These are phyloP conservation scores for Physaria fendleri DNA, from an alignment of 345 rosid genomes.

Conservation along the genomic window DNA sequence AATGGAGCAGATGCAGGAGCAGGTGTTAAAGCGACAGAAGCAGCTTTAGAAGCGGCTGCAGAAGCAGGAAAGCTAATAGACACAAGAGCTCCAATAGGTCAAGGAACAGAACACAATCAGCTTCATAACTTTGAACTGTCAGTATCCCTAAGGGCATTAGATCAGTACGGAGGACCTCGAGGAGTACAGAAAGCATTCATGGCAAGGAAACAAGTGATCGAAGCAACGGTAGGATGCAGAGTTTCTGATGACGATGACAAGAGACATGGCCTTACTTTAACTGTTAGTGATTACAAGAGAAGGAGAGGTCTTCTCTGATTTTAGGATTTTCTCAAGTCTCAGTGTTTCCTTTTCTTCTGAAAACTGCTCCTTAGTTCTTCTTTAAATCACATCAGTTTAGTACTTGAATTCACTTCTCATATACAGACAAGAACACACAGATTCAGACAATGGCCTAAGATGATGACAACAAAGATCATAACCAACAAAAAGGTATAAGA, in stretches of 20 bases:
- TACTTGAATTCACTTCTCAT: not conserved
- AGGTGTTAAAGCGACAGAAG: conserved; percentile 42
- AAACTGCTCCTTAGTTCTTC: not conserved
- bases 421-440: conserved; percentile 7
- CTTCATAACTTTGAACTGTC: conserved; percentile 81
- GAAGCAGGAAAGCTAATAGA: conserved; percentile 92
- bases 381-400: not conserved
- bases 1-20: conserved; percentile 27
- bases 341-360: not conserved
- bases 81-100: conserved; percentile 85
- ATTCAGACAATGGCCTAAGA: not conserved
- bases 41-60: conserved; percentile 93
- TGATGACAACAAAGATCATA: not conserved
- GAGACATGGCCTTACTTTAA: conserved; percentile 80
- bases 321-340: not conserved
- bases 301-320: conserved; percentile 90
- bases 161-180: conserved; percentile 71
- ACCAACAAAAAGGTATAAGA: not conserved
- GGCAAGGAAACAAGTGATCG: conserved; percentile 86
- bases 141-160: conserved; percentile 53
- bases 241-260: conserved; percentile 83
- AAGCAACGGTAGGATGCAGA: conserved; percentile 75
- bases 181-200: conserved; percentile 86
- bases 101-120: conserved; percentile 64
- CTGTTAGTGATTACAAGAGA: conserved; percentile 97